Evolutionary conservation across 2,329 filamentous ascomycete genomes (phyloP).

Genomic region (Diaporthe sp.): DNA sequence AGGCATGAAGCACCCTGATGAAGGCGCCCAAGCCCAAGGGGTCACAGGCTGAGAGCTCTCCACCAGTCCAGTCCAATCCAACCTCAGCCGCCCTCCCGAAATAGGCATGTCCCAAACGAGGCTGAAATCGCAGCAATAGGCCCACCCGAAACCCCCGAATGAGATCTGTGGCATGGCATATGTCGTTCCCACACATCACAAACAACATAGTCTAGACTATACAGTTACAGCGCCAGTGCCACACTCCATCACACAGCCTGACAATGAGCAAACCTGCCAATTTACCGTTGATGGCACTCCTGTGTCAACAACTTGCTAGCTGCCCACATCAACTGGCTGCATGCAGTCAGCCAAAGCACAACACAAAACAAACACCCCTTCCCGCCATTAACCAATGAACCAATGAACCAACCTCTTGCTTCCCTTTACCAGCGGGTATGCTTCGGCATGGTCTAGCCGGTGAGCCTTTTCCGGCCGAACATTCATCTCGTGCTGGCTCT

Average conservation of each 20-base stretch:
- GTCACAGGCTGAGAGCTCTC: constrained; percentile 19
- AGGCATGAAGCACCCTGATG: constrained; percentile 11
- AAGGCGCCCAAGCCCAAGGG: constrained; percentile 15
- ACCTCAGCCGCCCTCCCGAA: constrained; percentile 25
- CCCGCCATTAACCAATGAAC: background rate
- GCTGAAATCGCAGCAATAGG: constrained; percentile 32
- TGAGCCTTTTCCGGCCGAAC: constrained; percentile 14
- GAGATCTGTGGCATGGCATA: constrained; percentile 26
- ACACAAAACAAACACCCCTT: background rate
- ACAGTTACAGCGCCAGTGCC: background rate
- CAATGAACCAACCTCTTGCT: background rate
- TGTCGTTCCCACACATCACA: constrained; percentile 21
- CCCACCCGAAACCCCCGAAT: constrained; percentile 31
- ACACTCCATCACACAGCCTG: background rate
- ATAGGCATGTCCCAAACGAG: constrained; percentile 31
- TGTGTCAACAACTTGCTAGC: background rate
- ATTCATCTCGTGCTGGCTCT: background rate
- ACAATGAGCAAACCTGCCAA: background rate
- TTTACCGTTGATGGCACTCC: background rate
- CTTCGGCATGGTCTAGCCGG: constrained; percentile 28
- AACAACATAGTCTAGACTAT: constrained; percentile 1
- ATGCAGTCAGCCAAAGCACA: background rate
- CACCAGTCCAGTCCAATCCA: constrained; percentile 12
- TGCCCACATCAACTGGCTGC: background rate
- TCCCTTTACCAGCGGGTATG: constrained; percentile 7